Conservation (phyloP, 2,329 filamentous ascomycete genomes). For the Pseudogymnoascus sp. region DNA sequence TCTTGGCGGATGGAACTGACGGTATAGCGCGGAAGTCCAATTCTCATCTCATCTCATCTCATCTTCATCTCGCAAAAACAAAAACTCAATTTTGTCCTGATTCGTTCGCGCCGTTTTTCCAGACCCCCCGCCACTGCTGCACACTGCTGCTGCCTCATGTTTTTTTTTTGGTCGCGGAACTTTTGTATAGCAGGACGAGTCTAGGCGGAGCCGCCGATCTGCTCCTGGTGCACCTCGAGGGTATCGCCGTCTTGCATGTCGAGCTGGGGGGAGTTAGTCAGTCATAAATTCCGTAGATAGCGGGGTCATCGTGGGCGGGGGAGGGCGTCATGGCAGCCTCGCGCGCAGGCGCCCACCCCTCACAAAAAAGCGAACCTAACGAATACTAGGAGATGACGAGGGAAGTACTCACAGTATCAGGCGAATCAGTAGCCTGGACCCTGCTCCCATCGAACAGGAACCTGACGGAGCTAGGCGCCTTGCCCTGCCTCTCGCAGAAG, state of each 20-base stretch:
- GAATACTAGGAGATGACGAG: background rate
- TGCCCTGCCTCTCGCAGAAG: conserved; percentile 94
- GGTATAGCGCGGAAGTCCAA: background rate
- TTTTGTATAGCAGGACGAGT: no score
- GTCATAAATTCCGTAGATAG: background rate
- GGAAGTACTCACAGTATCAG: conserved; percentile 66
- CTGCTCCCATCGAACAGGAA: conserved; percentile 96
- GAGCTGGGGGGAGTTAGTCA: conserved; percentile 47
- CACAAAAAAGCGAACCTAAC: background rate
- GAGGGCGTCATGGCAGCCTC: background rate
- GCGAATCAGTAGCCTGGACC: conserved; percentile 81
- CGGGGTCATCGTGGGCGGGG: background rate
- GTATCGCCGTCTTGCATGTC: conserved; percentile 96
- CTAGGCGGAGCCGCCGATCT: conserved; percentile 64
- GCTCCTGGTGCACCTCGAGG: conserved; percentile 95
- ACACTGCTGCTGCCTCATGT: no score
- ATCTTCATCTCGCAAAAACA: background rate
- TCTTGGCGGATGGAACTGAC: background rate
- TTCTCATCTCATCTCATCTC: no score
- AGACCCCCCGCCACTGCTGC: background rate
- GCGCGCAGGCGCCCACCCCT: background rate
- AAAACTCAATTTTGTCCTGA: background rate
- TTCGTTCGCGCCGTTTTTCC: background rate
- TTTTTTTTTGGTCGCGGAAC: background rate
- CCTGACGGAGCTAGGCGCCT: conserved; percentile 72